Conservation (phyloP, 2,329 filamentous ascomycete genomes). For the Ceratocystis huliohia region DNA sequence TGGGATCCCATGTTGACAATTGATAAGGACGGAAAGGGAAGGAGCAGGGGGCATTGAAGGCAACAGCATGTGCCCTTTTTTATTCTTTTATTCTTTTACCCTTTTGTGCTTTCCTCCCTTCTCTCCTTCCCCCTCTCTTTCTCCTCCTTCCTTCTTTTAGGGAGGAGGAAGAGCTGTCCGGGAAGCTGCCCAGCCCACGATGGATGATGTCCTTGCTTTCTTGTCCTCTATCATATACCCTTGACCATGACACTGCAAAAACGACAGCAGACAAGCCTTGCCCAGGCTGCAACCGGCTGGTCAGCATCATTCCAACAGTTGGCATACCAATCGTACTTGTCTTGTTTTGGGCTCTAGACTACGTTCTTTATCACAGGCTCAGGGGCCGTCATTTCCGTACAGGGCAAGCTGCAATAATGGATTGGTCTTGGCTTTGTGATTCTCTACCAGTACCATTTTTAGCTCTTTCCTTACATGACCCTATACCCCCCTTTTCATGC, state of each 20-base stretch:
- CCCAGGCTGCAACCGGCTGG: not conserved
- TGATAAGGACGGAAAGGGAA: not conserved
- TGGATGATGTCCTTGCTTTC: not conserved
- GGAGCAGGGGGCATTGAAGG: not conserved
- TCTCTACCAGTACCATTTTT: not conserved
- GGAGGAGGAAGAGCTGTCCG: not conserved
- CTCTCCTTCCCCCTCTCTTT: not conserved
- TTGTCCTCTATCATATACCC: not conserved
- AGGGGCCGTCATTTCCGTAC: constrained; percentile 7
- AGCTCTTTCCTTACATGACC: not conserved
- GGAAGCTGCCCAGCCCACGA: not conserved
- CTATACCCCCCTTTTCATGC: not conserved
- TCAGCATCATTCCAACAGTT: not conserved
- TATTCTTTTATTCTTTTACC: not conserved
- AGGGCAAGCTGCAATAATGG: not conserved
- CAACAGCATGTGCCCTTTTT: not conserved
- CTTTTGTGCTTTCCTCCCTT: not conserved
- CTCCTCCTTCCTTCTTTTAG: not conserved
- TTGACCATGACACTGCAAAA: not conserved
- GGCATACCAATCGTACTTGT: not conserved
- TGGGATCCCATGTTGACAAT: not conserved
- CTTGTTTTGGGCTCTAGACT: not conserved
- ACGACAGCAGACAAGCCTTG: not conserved
- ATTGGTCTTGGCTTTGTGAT: not conserved
- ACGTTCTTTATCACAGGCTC: not conserved